Evolutionary conservation across 1,284 basidiomycete genomes (phyloP), one percentile per base, ranked within the genome.

Genomic region (Inonotus obliquus): DNA sequence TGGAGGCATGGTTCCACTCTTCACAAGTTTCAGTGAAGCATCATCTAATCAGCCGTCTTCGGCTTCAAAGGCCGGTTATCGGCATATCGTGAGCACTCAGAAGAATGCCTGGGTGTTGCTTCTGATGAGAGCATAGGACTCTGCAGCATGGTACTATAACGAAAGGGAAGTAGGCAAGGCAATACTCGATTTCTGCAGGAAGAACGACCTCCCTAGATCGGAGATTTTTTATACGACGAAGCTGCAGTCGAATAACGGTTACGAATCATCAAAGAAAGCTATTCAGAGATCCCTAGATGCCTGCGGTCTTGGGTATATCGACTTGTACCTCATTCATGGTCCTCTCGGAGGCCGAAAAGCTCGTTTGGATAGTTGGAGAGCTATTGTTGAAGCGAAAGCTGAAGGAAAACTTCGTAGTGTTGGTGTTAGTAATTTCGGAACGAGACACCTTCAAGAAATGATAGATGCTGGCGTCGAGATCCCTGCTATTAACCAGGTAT

Each of bases 221-320:
- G 79, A 81, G 21, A 78, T 91, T 64, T 89, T 84, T 75, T 85
- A 83, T 72, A 87, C 84, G 29, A 86, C 86, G 35, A 89, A 91
- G 71, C 77, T 90, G 58, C 85, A 81, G 73, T 68, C 74, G 49
- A 89, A 90, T 69, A 71, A 75, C 39, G 79, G 79, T 10, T 84
- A 85, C 71, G 74, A 77, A 17, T 70, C 73, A 21, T 78, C 81
- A 11, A 76, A 77, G 63, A 70, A 73, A 27, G 78, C 83, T 57
- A 83, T 89, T 60, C 68, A 80, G 63, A 76, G 73, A 49, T 87
- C 85, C 1, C 71, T 89, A 17, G 73, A 80, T 25, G 74, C 74
- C 53, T 83, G 81, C 65, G 78, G 79, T 0, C 73, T 66, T 75
- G 76, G 73, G 13, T 82, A 83, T 69, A 73, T 83, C 61, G 84